phyloP scores from a whole-genome alignment of 208 protist species.

The Vickermania spadyakhi region DNA sequence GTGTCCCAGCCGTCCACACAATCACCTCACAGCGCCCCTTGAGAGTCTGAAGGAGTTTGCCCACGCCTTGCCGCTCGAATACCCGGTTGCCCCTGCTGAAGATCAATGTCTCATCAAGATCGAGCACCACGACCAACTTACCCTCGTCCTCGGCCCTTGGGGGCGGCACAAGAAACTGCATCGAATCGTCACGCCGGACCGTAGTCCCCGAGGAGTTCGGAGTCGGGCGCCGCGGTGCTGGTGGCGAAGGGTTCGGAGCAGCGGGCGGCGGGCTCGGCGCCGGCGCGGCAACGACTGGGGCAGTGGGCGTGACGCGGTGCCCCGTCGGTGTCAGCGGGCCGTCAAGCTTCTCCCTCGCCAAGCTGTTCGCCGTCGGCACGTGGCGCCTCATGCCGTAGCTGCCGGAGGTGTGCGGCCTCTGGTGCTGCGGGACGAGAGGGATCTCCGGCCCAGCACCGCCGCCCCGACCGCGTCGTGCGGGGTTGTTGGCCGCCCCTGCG shows the following conservation, averaged over 20 bases:
- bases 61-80: slow-evolving; percentile 37
- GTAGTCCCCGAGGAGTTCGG: not conserved
- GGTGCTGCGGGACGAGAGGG: not conserved
- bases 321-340: not conserved
- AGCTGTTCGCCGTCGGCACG: not conserved
- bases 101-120: slow-evolving; percentile 80
- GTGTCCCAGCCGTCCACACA: slow-evolving; percentile 54
- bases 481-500: not conserved
- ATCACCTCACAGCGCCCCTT: slow-evolving; percentile 58
- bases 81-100: slow-evolving; percentile 39
- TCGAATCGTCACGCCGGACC: not conserved
- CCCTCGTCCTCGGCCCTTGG: slow-evolving; percentile 26
- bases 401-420: not conserved
- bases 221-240: slow-evolving; percentile 5
- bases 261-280: not conserved
- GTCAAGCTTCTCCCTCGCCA: not conserved
- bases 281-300: not conserved
- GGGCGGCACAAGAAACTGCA: slow-evolving; percentile 41
- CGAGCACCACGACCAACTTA: slow-evolving; percentile 70
- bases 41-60: slow-evolving; percentile 32
- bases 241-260: not conserved
- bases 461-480: not conserved
- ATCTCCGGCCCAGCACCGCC: not conserved
- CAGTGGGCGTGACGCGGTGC: not conserved
- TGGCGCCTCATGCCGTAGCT: not conserved